phyloP scores from a whole-genome alignment of 768 basidiomycete species.

The Calocybe gangraenosa region DNA sequence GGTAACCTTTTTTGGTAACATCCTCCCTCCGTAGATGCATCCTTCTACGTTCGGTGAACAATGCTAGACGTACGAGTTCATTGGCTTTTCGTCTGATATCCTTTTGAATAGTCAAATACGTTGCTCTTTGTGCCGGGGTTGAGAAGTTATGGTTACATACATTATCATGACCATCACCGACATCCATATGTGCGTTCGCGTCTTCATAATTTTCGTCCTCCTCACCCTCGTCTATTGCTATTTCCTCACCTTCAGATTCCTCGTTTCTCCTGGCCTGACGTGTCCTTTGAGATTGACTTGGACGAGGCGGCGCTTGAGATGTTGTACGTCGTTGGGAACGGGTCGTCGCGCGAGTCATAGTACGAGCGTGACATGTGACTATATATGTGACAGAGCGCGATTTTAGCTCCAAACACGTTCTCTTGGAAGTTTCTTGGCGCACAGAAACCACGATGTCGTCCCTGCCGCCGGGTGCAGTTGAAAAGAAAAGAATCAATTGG shows the following conservation, averaged over 20 bases:
- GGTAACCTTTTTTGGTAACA: constrained; percentile 75
- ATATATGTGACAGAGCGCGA: no score
- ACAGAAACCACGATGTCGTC: no score
- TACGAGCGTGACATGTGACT: neutral
- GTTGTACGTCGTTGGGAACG: constrained; percentile 39
- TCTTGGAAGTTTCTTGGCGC: no score
- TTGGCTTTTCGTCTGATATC: constrained; percentile 61
- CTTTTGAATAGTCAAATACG: constrained; percentile 31
- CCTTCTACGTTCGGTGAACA: constrained; percentile 77
- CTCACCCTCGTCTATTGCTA: constrained; percentile 26
- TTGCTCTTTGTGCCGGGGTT: no score
- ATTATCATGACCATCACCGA: constrained; percentile 19
- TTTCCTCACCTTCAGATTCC: constrained; percentile 32
- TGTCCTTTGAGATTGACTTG: constrained; percentile 32
- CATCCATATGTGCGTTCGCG: constrained; percentile 31
- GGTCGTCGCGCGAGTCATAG: constrained; percentile 31
- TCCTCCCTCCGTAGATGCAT: constrained; percentile 73
- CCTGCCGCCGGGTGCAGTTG: no score
- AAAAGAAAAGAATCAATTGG: no score
- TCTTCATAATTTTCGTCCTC: constrained; percentile 21
- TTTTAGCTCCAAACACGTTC: no score
- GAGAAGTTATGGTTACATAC: neutral
- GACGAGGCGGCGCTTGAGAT: constrained; percentile 32
- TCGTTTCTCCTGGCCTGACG: constrained; percentile 23
- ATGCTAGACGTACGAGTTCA: constrained; percentile 73